phyloP scores from a whole-genome alignment of 73 alveolate species.

The Tetrahymena malaccensis region DNA sequence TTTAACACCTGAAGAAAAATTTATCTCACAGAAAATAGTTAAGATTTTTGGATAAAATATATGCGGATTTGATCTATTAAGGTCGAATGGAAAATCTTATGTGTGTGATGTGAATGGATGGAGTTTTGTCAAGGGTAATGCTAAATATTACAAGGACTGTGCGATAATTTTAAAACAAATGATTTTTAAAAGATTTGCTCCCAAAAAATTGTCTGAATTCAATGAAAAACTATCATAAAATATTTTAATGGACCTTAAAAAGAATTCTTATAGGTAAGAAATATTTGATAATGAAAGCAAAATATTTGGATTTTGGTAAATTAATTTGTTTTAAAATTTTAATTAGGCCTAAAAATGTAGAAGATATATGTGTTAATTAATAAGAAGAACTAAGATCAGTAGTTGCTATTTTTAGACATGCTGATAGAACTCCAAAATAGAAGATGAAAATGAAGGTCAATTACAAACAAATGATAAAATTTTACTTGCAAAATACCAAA shows the following conservation, averaged over 20 bases:
- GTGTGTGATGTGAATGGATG: constrained; percentile 99
- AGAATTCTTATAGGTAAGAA: constrained; percentile 19
- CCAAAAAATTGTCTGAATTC: not conserved
- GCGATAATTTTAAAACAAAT: constrained; percentile 26
- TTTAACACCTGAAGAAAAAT: constrained; percentile 87
- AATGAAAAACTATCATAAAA: not conserved
- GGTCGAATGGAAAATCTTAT: constrained; percentile 83
- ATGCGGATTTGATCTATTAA: constrained; percentile 95
- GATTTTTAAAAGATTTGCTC: constrained; percentile 30
- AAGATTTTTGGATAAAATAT: constrained; percentile 81
- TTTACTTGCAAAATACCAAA: constrained; percentile 55
- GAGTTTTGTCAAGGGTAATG: constrained; percentile 47
- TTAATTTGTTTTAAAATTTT: too few species aligned
- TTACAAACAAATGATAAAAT: constrained; percentile 55
- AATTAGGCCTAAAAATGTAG: constrained; percentile 27
- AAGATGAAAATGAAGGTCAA: constrained; percentile 87
- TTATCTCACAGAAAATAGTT: constrained; percentile 84
- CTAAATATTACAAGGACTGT: constrained; percentile 62
- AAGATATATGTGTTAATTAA: constrained; percentile 29
- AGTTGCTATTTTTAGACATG: constrained; percentile 95
- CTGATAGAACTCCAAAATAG: constrained; percentile 93
- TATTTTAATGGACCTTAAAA: not conserved
- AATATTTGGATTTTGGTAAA: not conserved
- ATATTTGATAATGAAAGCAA: not conserved
- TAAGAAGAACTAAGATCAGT: constrained; percentile 88